These are phyloP conservation scores for Gossypium herbaceum DNA, from an alignment of 345 rosid species.

Conservation along the genomic window DNA sequence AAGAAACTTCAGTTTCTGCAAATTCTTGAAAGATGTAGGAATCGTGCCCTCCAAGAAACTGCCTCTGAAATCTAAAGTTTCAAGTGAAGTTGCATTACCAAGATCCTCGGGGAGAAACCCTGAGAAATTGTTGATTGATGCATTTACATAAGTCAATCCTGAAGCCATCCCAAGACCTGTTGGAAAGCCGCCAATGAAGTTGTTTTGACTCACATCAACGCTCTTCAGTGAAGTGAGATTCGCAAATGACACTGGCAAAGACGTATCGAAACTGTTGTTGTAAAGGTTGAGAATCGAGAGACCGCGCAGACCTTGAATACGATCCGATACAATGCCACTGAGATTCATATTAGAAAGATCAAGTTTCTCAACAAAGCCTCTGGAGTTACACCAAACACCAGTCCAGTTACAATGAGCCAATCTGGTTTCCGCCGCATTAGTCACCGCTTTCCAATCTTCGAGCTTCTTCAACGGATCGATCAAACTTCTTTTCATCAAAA, in stretches of 20 bases:
- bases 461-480: slow-evolving; percentile 54
- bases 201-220: slow-evolving; percentile 69
- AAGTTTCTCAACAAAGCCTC: slow-evolving; percentile 60
- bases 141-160: slow-evolving; percentile 64
- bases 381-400: slow-evolving; percentile 60
- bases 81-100: slow-evolving; percentile 59
- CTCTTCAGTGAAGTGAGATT: slow-evolving; percentile 53
- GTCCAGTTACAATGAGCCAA: slow-evolving; percentile 66
- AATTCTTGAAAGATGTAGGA: slow-evolving; percentile 49
- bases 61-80: slow-evolving; percentile 74
- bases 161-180: slow-evolving; percentile 65
- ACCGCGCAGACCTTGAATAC: slow-evolving; percentile 39
- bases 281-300: slow-evolving; percentile 49
- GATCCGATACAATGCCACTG: slow-evolving; percentile 60
- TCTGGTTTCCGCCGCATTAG: slow-evolving; percentile 17
- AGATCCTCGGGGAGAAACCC: slow-evolving; percentile 85
- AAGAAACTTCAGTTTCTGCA: slow-evolving; percentile 59
- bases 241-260: slow-evolving; percentile 53
- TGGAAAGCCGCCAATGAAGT: slow-evolving; percentile 70
- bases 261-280: slow-evolving; percentile 48
- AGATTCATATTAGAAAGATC: slow-evolving; percentile 72
- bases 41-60: slow-evolving; percentile 60
- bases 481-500: slow-evolving; percentile 53
- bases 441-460: slow-evolving; percentile 48
- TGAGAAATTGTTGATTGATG: slow-evolving; percentile 78